These are phyloP conservation scores for Chamaecrista fasciculata DNA, from an alignment of 306 rosid species.

Conservation along the genomic window DNA sequence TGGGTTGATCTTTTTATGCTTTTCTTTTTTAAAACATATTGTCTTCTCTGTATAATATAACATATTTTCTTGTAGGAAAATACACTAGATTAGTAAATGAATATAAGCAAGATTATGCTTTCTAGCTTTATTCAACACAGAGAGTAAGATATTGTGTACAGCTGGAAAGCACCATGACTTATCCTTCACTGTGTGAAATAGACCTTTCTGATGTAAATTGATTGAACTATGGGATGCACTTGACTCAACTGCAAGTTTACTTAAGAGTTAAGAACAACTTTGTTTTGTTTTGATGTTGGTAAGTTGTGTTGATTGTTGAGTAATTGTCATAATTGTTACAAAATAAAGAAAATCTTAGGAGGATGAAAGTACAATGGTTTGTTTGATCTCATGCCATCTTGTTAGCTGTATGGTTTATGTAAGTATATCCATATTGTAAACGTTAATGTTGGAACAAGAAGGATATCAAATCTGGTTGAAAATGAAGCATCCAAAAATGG, in stretches of 20 bases:
- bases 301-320: not conserved
- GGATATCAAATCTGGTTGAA: not conserved
- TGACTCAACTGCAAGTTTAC: too few relatives aligned
- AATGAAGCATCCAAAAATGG: not conserved
- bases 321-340: not conserved
- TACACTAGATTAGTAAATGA: not conserved
- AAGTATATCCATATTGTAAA: not conserved
- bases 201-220: not conserved
- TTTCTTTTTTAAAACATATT: too few relatives aligned
- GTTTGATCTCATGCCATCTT: not conserved
- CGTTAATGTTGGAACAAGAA: not conserved
- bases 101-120: not conserved
- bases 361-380: not conserved
- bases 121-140: not conserved
- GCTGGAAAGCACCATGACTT: not conserved
- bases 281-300: not conserved
- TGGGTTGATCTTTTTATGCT: too few relatives aligned
- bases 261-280: not conserved
- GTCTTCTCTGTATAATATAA: too few relatives aligned
- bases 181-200: not conserved
- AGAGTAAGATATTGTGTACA: not conserved
- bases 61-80: not conserved
- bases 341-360: not conserved
- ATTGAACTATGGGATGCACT: not conserved
- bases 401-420: not conserved